Evolutionary conservation across 225 moss, liverwort and hornwort species (phyloP), one percentile per base, ranked within the genome.

Genomic region (Anthoceros angustus): DNA sequence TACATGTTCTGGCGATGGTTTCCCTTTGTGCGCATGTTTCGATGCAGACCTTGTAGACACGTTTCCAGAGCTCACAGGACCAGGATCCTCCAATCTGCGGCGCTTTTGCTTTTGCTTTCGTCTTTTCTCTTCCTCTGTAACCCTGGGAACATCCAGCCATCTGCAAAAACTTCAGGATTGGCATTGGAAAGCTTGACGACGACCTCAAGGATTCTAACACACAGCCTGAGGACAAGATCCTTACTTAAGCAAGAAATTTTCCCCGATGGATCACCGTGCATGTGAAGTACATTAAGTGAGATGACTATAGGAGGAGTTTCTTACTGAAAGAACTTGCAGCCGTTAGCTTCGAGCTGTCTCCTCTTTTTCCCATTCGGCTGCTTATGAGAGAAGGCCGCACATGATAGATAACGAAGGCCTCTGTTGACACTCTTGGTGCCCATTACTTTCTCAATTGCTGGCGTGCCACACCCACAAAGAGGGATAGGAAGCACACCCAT

Each of bases 331-430:
- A 55, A 55, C 10, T 15, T 55, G 55, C 55, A 55, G 55, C 55
- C 55, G n/a, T 55, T 20, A 18, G n/a, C 23, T 18, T 55, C 55
- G 23, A 23, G 18, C 23, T 20, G 12, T 55, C 23, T 55, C 55
- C 55, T 55, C 18, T 55, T 55, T 20, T 20, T 55, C 45, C 11
- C 11, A 20, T 23, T 55, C 23, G 55, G 7, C 7, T 55, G 55
- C 55, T 55, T 55, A 8, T 15, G 55, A 55, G 18, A 0, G 23
- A 6, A 55, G 7, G 68, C 72, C 7, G 80, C 70, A 62, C 85
- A 85, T 77, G 82, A 77, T 60, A 85, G 76, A 62, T 85, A 85
- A n/a, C 82, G 82, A 72, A 82, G 72, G 61, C 85, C 85, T 70
- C 85, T 78, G 16, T 85, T 85, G 8, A 79, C 79, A 64, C 85